phyloP scores from a whole-genome alignment of 2,329 filamentous ascomycete genomes.

The Monilinia vaccinii-corymbosi region DNA sequence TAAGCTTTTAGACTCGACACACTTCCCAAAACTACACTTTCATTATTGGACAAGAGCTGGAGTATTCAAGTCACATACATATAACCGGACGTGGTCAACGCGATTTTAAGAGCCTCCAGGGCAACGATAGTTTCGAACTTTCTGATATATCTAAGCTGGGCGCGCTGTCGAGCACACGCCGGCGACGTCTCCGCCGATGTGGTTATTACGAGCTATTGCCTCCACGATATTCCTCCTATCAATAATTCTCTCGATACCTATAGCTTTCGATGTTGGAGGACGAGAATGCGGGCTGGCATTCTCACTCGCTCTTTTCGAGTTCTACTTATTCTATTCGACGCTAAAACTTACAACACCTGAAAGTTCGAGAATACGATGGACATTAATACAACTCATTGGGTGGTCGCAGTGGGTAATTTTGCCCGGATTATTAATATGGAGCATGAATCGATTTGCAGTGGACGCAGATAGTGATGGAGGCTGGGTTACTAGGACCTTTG shows the following conservation, averaged over 20 bases:
- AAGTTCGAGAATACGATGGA: constrained; percentile 63
- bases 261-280: constrained; percentile 96
- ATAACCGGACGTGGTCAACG: not conserved
- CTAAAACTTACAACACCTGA: constrained; percentile 76
- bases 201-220: constrained; percentile 71
- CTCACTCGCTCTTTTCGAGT: constrained; percentile 78
- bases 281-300: constrained; percentile 90
- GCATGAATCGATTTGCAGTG: constrained; percentile 87
- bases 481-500: constrained; percentile 77
- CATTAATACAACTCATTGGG: constrained; percentile 59
- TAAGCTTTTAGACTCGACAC: not conserved
- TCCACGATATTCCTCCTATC: constrained; percentile 80
- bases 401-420: constrained; percentile 81
- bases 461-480: constrained; percentile 63
- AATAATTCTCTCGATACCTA: constrained; percentile 90
- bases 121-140: not conserved
- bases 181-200: constrained; percentile 56
- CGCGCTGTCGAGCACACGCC: constrained; percentile 39
- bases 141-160: constrained; percentile 21
- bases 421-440: constrained; percentile 84
- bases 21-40: not conserved
- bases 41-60: not conserved
- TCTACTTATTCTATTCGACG: constrained; percentile 82
- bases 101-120: not conserved
- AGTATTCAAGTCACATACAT: not conserved